Conservation (phyloP, 257 asterid species). For the Echites panduratus region DNA sequence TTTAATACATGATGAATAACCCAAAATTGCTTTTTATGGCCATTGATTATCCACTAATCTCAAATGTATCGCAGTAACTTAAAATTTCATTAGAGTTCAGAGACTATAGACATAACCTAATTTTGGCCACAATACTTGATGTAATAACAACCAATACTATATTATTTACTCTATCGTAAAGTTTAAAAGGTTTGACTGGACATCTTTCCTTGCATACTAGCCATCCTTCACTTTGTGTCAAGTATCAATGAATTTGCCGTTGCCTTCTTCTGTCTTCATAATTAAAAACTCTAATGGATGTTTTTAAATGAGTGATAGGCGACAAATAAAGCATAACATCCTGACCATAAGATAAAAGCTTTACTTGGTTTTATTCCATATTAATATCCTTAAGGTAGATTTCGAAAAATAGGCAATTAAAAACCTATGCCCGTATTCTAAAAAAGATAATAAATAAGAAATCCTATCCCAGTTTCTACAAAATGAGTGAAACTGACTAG, state of each 20-base stretch:
- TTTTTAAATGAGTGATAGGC: not conserved
- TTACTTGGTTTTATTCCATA: too few species aligned
- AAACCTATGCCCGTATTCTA: not conserved
- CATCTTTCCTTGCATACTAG: not conserved
- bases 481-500: not conserved
- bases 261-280: not conserved
- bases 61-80: too few species aligned
- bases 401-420: not conserved
- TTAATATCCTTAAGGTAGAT: too few species aligned
- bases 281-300: too few species aligned
- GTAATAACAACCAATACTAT: not conserved
- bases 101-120: too few species aligned
- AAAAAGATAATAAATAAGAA: too few species aligned
- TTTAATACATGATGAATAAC: not conserved
- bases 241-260: not conserved
- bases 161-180: too few species aligned
- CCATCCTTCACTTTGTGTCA: not conserved
- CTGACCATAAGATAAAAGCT: too few species aligned
- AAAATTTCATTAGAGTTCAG: too few species aligned
- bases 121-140: too few species aligned
- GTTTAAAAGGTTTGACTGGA: too few species aligned
- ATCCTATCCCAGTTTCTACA: not conserved
- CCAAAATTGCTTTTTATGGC: not conserved
- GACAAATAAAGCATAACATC: not conserved
- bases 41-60: too few species aligned